Percentiles rank a stretch among this genome's conserved stretches.
phyloP scores from a whole-genome alignment of 2,329 filamentous ascomycete genomes.

The Colletotrichum brevisporum region DNA sequence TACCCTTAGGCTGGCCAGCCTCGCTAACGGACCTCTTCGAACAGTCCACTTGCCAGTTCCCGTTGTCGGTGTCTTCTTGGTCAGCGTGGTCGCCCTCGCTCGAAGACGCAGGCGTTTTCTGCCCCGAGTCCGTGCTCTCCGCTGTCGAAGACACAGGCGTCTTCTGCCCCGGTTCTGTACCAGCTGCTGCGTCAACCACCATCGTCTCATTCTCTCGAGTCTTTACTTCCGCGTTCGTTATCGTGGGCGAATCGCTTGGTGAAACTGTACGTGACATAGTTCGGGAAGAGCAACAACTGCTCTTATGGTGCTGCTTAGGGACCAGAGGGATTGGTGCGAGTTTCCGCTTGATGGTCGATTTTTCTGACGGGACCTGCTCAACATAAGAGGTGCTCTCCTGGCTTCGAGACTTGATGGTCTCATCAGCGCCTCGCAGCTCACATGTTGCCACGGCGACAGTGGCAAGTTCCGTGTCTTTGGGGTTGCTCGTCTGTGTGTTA shows the following conservation, averaged over 20 bases:
- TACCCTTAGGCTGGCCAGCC: constrained; percentile 27
- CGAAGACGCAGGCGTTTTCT: not conserved
- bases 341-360: not conserved
- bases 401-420: constrained; percentile 22
- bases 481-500: no score
- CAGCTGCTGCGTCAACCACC: no score
- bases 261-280: constrained; percentile 27
- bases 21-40: constrained; percentile 33
- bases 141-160: not conserved
- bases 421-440: no score
- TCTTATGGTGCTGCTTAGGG: constrained; percentile 7
- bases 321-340: constrained; percentile 30
- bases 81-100: no score
- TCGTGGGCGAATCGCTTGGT: constrained; percentile 17
- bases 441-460: no score
- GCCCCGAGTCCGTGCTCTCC: not conserved
- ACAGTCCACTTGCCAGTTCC: constrained; percentile 1
- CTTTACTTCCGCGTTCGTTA: not conserved
- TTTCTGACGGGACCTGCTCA: not conserved
- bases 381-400: constrained; percentile 26
- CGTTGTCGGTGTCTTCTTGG: no score
- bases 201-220: not conserved
- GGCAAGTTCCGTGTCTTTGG: no score
- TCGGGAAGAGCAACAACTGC: constrained; percentile 13
- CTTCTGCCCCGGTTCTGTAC: not conserved